Base-by-base conservation (phyloP, 805 yeast species). In the Wickerhamomyces mucosus region DNA sequence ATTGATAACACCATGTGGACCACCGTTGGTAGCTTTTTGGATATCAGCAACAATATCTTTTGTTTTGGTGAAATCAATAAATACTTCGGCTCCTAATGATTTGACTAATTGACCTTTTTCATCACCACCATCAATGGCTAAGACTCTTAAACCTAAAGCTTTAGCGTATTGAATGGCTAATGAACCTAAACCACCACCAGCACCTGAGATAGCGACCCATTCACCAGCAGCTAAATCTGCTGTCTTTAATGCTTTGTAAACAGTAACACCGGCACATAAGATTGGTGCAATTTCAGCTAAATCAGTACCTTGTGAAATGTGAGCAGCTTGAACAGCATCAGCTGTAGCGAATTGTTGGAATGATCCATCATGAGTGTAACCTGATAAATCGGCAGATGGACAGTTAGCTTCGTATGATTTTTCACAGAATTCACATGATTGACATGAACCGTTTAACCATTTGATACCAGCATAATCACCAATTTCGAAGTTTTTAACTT, bases 131-230 rank as follows among this genome's bases (percentile, higher is more conserved):
- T 79, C 89, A 45, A 79, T 77, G 48, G 73, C 86, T 18, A 78
- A 50, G 37, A 78, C 84, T 63, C 71, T 69, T 59, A 63, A 67
- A 50, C 88, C 89, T 83, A 78, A 73, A 39, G 84, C 85, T 48
- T 61, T 68, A 41, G 82, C 86, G 61, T 76, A 80, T 62, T 79
- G 88, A 46, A 79, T 65, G 36, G 85, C 86, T 43, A 79, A 62
- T 29, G 84, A 69, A 54, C 88, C 89, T 56, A 79, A 67, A 53
- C 89, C 88, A 57, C 88, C 88, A 55, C 75, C 83, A 41, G 85
- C 86, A 64, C 89, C 88, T 33, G 84, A 73, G 40, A 79, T 64
- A 41, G 75, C 73, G 42, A 78, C 81, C 78, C 80, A 79, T 55
- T 79, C 74, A 51, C 89, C 88, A 25, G 86, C 67, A 36, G 46